Evolutionary conservation across 768 basidiomycete genomes (phyloP).

Genomic region (Tricholoma bakamatsutake): DNA sequence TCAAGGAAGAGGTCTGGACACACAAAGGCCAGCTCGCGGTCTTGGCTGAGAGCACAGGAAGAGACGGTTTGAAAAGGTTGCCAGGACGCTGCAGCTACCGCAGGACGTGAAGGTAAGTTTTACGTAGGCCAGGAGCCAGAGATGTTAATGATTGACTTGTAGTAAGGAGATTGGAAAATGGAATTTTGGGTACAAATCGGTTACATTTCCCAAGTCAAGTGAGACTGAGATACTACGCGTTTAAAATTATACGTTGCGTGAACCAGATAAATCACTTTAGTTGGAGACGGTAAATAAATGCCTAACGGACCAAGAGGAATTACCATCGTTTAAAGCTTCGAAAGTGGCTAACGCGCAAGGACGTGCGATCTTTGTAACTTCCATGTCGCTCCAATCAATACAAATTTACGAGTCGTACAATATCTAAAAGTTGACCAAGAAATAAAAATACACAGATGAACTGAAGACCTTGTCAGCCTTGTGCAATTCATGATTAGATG

Average conservation of each 20-base stretch:
- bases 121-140: background rate
- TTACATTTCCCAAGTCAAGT: conserved; percentile 38
- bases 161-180: conserved; percentile 41
- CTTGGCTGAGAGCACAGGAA: conserved; percentile 39
- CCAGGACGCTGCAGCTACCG: conserved; percentile 39
- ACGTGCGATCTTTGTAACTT: too few species aligned
- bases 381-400: too few species aligned
- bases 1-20: conserved; percentile 44
- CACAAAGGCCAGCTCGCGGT: conserved; percentile 38
- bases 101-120: conserved; percentile 37
- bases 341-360: too few species aligned
- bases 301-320: too few species aligned
- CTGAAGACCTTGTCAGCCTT: background rate
- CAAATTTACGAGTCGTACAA: too few species aligned
- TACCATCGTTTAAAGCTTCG: too few species aligned
- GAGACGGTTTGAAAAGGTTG: conserved; percentile 39
- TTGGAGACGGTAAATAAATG: too few species aligned
- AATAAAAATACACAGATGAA: background rate
- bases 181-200: conserved; percentile 26
- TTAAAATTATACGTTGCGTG: too few species aligned
- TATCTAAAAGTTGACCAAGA: background rate
- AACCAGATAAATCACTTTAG: too few species aligned
- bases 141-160: background rate
- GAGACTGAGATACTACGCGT: too few species aligned
- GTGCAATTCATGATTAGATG: background rate